Percentiles rank a stretch among this genome's conserved stretches.
Conservation (phyloP, 2,329 filamentous ascomycete genomes). For the Trichoderma lentiforme region DNA sequence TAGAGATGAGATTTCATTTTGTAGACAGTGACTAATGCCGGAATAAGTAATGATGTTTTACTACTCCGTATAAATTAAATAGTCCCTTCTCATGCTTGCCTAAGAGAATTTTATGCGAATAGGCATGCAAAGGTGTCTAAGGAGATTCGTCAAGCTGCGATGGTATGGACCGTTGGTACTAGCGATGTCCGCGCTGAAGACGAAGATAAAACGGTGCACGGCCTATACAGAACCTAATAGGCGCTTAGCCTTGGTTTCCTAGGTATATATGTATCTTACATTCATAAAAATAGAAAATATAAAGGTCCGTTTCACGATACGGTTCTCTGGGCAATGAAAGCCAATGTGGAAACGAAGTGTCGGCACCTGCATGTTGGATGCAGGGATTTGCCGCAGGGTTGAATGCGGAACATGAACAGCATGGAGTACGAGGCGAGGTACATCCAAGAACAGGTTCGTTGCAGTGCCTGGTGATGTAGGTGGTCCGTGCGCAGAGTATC, state of each 20-base stretch:
- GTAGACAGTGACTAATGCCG: neutral
- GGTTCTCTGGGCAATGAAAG: neutral
- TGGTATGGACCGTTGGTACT: neutral
- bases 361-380: neutral
- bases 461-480: neutral
- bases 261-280: neutral
- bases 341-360: neutral
- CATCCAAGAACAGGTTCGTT: neutral
- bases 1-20: neutral
- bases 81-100: neutral
- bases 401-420: neutral
- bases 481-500: slow-evolving; percentile 22
- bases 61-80: neutral
- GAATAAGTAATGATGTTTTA: neutral
- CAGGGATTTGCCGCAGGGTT: neutral
- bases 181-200: neutral
- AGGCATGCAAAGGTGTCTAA: neutral
- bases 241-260: neutral
- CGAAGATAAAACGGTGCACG: neutral
- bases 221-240: neutral
- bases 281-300: neutral
- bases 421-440: neutral
- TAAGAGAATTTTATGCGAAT: neutral
- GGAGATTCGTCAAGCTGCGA: neutral
- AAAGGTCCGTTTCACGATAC: neutral